These are phyloP conservation scores for Acanthamoeba triangularis DNA, from an alignment of 208 protist genomes.

Conservation along the genomic window DNA sequence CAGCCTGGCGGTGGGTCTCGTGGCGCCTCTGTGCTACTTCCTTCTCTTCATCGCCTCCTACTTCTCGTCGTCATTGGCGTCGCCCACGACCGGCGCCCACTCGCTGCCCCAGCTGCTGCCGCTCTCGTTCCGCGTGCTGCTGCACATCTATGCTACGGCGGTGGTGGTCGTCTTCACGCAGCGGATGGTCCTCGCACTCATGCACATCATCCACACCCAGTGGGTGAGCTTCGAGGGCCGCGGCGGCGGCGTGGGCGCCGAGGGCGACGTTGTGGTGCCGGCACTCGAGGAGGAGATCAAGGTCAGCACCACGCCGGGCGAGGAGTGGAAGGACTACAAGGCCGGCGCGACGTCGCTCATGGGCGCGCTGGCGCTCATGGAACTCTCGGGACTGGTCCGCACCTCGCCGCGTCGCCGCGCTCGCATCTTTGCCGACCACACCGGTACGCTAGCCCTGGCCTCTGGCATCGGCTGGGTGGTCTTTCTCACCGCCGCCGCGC, in stretches of 20 bases:
- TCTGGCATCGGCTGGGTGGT: not conserved
- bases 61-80: not conserved
- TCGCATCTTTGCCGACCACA: constrained; percentile 58
- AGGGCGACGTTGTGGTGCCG: constrained; percentile 1
- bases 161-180: constrained; percentile 15
- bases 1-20: not conserved
- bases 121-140: not conserved
- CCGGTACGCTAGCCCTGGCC: not conserved
- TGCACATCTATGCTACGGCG: constrained; percentile 9
- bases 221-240: constrained; percentile 49
- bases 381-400: not conserved
- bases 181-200: not conserved
- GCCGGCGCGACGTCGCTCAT: not conserved
- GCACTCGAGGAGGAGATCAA: constrained; percentile 39
- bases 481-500: too few species aligned
- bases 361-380: constrained; percentile 29
- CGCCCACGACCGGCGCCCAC: not conserved
- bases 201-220: constrained; percentile 35
- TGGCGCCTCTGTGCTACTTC: not conserved
- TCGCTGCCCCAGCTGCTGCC: not conserved
- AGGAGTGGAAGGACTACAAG: constrained; percentile 53
- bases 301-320: not conserved
- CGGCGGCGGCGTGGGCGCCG: constrained; percentile 45
- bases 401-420: constrained; percentile 26
- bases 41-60: not conserved